Base-by-base conservation (phyloP, 768 basidiomycete genomes). In the Coprinopsis strossmayeri region DNA sequence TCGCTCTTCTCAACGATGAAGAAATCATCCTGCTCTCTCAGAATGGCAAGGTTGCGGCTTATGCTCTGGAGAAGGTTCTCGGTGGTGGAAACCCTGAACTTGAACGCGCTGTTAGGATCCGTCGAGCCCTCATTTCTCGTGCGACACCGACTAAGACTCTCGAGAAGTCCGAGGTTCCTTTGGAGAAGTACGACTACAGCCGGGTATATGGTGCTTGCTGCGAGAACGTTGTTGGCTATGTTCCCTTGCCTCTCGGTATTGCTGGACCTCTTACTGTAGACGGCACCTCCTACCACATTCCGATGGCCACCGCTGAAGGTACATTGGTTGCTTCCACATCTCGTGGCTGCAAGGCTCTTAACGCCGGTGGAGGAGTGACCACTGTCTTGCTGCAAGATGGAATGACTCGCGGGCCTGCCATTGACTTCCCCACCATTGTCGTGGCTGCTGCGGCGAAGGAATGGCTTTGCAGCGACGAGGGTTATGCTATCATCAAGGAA, bases 261-360 rank as follows among this genome's bases (percentile, higher is more conserved):
- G 96, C 96, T 13, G 96, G 96, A 1, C 96, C 96, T 2, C 81
- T 99, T 28, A 88, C 79, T 37, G 78, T 99, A 60, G 95, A 99
- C 58, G 92, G 90, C 25, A 69, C 77, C 34, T 68, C 83, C 40
- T 82, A 82, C 57, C 95, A 84, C 34, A 94, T 99, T 58, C 96
- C 96, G 5, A 98, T 99, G 96, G 96, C 96, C 35, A 99, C 96
- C 3, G 94, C 96, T n/a, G 96, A 99, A 64, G 96, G 96, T 51
- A 98, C 96, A 0, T 81, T 99, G 47, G 94, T 98, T 52, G 96
- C 96, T 0, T 98, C 95, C 3, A 89, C 95, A 0, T 97, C 95
- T 0, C 85, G 96, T 53, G 96, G 95, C 5, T 96, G 92, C 72
- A 99, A 98, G 67, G 96, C 96, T 0, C 82, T 98, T 57, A 98